A percentile compares a stretch with the other conserved stretches of the same genome.
These are phyloP conservation scores for Kodamaea laetipori DNA, from an alignment of 805 yeast genomes.

Conservation along the genomic window DNA sequence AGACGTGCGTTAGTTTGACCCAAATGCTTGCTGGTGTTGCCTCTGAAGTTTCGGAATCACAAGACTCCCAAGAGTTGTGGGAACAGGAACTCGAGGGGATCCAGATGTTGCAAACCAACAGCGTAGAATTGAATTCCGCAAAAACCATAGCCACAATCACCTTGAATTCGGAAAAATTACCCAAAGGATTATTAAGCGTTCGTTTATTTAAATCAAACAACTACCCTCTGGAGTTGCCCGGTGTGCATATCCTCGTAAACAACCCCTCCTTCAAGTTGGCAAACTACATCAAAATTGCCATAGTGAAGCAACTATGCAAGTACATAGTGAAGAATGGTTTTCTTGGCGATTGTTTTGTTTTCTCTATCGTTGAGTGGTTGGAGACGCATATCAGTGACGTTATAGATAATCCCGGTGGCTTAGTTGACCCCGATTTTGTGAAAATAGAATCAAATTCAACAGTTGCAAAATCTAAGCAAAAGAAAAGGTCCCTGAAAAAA, in stretches of 20 bases:
- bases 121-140: slow-evolving; percentile 31
- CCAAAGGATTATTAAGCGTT: slow-evolving; percentile 23
- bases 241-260: slow-evolving; percentile 53
- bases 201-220: slow-evolving; percentile 29
- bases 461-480: not conserved
- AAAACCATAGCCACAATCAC: slow-evolving; percentile 36
- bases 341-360: slow-evolving; percentile 72
- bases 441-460: slow-evolving; percentile 11
- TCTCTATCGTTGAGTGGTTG: slow-evolving; percentile 74
- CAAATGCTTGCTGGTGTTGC: slow-evolving; percentile 27
- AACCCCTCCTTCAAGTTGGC: slow-evolving; percentile 57
- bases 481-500: not conserved
- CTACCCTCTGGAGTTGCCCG: slow-evolving; percentile 73
- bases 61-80: slow-evolving; percentile 58
- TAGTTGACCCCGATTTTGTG: slow-evolving; percentile 27
- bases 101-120: slow-evolving; percentile 56
- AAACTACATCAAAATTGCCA: slow-evolving; percentile 65
- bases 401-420: slow-evolving; percentile 74
- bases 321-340: slow-evolving; percentile 46
- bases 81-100: slow-evolving; percentile 73
- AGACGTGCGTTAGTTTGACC: slow-evolving; percentile 54
- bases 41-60: slow-evolving; percentile 12
- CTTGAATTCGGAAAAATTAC: slow-evolving; percentile 23
- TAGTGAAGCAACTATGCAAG: slow-evolving; percentile 48
- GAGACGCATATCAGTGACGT: slow-evolving; percentile 60